Evolutionary conservation across 371 early-diverging fungal species (phyloP), one percentile per base, ranked within the genome.

Genomic region (Circinella minor): DNA sequence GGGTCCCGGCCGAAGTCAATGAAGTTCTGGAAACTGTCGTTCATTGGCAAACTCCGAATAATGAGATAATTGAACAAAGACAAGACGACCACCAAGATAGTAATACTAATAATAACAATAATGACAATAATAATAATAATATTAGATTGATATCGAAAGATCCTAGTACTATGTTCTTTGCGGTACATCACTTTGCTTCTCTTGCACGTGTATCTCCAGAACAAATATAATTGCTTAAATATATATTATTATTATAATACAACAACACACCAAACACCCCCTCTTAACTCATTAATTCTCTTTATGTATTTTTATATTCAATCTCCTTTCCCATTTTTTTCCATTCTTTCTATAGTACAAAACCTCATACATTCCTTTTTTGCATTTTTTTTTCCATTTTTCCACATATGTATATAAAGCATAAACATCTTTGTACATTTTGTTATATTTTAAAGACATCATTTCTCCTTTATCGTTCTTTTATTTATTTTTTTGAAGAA

Each of bases 161-260:
- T 17, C 18, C 55, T 39, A 34, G 38, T 47, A 67, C 61, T 36
- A 60, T 67, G 61, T 66, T 71, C 43, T 59, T 51, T 37, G 65
- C 71, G 37, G 66, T 71, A 7, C 66, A 62, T 17, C 65, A 71
- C 51, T 71, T 71, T 54, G 66, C 71, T 11, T 37, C 64, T 0
- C 49, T 71, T 18, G 71, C 71, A 37, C 71, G 71, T 59, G 57
- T 34, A 51, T 51, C 51, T 15, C 15, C 15, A 51, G 51, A 51
- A 51, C 51, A 51, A 51, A 9, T 11, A 47, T 47, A 11, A 27
- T 27, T 27, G 43, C 43, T n/a, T 51, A n/a, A 51, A 51, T 13
- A 27, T 27, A 0, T 27, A 27, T 27, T 27, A 27, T 27, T 27
- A 27, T 27, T 27, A 27, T 27, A 27, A 27, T 1, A 27, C 27